These are phyloP conservation scores for button mushroom (Agaricus bisporus) DNA, from an alignment of 768 basidiomycete genomes.

Conservation along the genomic window DNA sequence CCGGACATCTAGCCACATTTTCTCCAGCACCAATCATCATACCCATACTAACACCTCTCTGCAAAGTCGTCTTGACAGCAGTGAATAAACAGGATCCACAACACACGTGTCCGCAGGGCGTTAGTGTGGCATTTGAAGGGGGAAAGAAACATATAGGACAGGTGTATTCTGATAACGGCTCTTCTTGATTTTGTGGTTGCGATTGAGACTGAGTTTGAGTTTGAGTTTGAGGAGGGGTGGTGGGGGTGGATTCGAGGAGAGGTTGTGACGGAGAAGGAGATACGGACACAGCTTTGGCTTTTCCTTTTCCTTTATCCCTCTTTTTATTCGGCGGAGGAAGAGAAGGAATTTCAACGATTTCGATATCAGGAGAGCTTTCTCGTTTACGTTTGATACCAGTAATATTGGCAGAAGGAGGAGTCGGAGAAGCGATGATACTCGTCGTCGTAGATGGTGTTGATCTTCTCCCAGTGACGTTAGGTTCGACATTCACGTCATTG, in stretches of 20 bases:
- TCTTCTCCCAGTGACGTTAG: no score
- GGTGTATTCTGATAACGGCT: constrained; percentile 53
- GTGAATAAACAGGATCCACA: constrained; percentile 74
- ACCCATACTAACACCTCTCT: constrained; percentile 33
- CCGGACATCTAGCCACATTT: constrained; percentile 47
- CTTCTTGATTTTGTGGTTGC: constrained; percentile 17
- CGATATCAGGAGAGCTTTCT: constrained; percentile 9
- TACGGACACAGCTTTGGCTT: neutral
- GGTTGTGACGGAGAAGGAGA: constrained; percentile 2
- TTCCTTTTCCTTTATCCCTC: constrained; percentile 7
- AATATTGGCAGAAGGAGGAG: neutral
- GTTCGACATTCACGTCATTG: no score
- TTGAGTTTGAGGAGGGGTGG: neutral
- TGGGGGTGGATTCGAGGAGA: constrained; percentile 7
- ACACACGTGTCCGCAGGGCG: constrained; percentile 76
- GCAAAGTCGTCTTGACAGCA: constrained; percentile 57
- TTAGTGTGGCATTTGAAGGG: constrained; percentile 69
- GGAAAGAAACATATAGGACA: constrained; percentile 80
- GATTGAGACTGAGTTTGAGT: neutral
- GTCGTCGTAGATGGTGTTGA: neutral
- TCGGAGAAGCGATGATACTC: no score
- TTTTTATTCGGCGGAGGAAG: neutral
- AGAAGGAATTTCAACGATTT: constrained; percentile 11
- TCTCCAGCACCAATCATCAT: constrained; percentile 5
- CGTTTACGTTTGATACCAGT: constrained; percentile 5